Base-by-base conservation (phyloP, 2,329 filamentous ascomycete species). In the Arachnomyces sp. region DNA sequence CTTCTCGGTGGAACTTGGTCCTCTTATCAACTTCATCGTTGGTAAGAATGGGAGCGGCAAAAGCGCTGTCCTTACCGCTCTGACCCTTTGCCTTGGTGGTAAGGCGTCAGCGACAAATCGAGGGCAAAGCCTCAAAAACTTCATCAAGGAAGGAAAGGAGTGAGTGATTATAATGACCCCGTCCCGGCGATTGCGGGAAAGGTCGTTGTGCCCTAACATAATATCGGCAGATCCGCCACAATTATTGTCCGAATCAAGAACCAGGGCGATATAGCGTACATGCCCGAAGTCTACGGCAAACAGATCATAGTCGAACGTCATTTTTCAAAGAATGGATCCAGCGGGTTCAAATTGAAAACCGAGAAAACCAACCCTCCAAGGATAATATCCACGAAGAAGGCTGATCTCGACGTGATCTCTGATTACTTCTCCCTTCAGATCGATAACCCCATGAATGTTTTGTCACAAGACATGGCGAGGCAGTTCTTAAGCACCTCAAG, bases 41-140 rank as follows among this genome's bases (percentile, higher is more conserved):
- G 92, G 92, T 12, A 88, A 94, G 61, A 98, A 98, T 58, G 92
- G 92, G 25, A 96, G 90, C 58, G 92, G 92, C 28, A 98, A 98
- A 68, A 98, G 92, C 60, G 92, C 92, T 2, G 83, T 96, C 11
- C 68, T 98, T 18, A 96, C 92, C 0, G 92, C 88, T 3, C 77
- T 98, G 48, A 94, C 88, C 0, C 73, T 98, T 28, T 96, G 92
- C 55, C 72, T 98, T n/a, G 92, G 92, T 44, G 90, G 85, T 14
- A 96, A 95, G 61, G 89, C 92, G 2, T 86, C 86, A 40, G 79
- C 85, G 12, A 96, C 92, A 3, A 96, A 96, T 55, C 83, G 92
- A 48, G 92, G 88, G 30, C 84, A 85, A 38, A 94, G 82, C 52
- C 67, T 98, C 17, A 94, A 93, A 61, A 84, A 76, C 43, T 83